Evolutionary conservation across 2,329 filamentous ascomycete genomes (phyloP).

Genomic region (Alternaria angustiovoidea): DNA sequence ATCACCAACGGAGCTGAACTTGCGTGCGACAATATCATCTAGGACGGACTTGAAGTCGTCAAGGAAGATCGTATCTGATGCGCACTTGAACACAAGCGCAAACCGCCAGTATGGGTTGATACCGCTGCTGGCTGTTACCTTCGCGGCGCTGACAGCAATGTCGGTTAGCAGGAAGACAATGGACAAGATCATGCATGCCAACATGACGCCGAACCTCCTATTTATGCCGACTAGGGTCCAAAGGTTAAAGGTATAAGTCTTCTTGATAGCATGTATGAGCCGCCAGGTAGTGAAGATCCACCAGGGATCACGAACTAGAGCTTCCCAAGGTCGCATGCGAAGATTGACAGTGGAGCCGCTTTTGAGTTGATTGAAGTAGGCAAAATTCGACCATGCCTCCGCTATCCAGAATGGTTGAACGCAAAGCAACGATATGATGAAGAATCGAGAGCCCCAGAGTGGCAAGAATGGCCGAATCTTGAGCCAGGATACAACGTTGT

Average conservation of each 20-base stretch:
- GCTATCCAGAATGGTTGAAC: conserved; percentile 49
- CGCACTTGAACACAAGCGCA: conserved; percentile 48
- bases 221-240: conserved; percentile 39
- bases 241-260: conserved; percentile 43
- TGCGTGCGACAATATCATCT: conserved; percentile 41
- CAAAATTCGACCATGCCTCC: conserved; percentile 48
- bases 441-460: conserved; percentile 43
- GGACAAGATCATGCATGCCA: conserved; percentile 44
- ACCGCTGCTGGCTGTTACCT: conserved; percentile 34
- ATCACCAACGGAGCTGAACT: conserved; percentile 31
- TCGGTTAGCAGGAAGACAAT: conserved; percentile 45
- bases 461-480: conserved; percentile 48
- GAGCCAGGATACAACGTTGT: conserved; percentile 48
- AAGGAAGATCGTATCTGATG: conserved; percentile 47
- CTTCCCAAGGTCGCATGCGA: conserved; percentile 44
- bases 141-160: conserved; percentile 40
- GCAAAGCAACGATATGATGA: conserved; percentile 42
- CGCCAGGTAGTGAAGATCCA: conserved; percentile 50
- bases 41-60: conserved; percentile 49
- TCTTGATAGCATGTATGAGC: conserved; percentile 42
- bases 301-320: conserved; percentile 45
- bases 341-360: conserved; percentile 37
- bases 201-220: conserved; percentile 43
- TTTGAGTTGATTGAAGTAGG: conserved; percentile 43
- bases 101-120: conserved; percentile 50